Evolutionary conservation across 106 monocot genomes (phyloP).

Genomic region (Iris macrosiphon): DNA sequence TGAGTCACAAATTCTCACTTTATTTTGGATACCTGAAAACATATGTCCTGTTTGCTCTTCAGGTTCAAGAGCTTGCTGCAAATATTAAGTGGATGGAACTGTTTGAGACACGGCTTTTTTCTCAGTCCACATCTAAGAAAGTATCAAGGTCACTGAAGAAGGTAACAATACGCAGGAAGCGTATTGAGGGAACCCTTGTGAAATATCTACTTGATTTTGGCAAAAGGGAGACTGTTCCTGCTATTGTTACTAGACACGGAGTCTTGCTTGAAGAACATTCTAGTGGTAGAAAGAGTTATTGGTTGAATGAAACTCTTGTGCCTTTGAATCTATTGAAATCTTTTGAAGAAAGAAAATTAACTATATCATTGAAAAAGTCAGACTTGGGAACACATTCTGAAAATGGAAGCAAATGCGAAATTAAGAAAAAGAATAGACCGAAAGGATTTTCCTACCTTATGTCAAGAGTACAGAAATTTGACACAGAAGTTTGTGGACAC

Average conservation of each 20-base stretch:
- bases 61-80: slow-evolving; percentile 87
- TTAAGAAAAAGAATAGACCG: slow-evolving; percentile 28
- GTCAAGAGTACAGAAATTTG: slow-evolving; percentile 31
- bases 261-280: slow-evolving; percentile 59
- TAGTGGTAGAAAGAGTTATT: slow-evolving; percentile 67
- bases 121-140: slow-evolving; percentile 41
- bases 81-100: slow-evolving; percentile 84
- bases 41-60: no score
- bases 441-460: slow-evolving; percentile 51
- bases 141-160: slow-evolving; percentile 47
- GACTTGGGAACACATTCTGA: slow-evolving; percentile 19
- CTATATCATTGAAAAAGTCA: slow-evolving; percentile 36
- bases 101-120: slow-evolving; percentile 29
- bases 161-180: slow-evolving; percentile 56
- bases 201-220: slow-evolving; percentile 96
- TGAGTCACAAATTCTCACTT: no score
- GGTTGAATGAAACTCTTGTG: slow-evolving; percentile 74
- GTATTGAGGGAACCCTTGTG: slow-evolving; percentile 47
- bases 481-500: slow-evolving; percentile 47
- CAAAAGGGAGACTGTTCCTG: slow-evolving; percentile 64
- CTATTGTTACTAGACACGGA: slow-evolving; percentile 67
- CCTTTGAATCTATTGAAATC: slow-evolving; percentile 68
- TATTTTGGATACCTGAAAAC: no score
- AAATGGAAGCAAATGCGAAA: slow-evolving; percentile 21
- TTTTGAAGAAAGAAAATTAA: slow-evolving; percentile 67